Base-by-base conservation (phyloP, 441 rosid genomes). In the Croton laevigatus region DNA sequence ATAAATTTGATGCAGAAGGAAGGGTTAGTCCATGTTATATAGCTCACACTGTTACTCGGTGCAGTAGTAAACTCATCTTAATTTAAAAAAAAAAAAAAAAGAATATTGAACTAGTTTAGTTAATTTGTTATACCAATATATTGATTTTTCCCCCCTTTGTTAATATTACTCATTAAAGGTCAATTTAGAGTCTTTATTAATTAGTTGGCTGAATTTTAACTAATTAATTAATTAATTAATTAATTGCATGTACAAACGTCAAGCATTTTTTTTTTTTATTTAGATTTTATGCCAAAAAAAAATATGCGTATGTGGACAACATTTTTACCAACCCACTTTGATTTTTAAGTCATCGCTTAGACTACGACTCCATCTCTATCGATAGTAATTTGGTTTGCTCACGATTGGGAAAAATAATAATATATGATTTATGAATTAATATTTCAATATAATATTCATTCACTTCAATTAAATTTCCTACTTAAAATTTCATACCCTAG, bases 61-160 rank as follows among this genome's bases (percentile, higher is more conserved):
- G 32, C 32, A 27, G 1, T 27, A 27, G 1, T 27, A 27, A 27
- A n/a, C n/a, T n/a, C n/a, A n/a, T n/a, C 49, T 45, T 0, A 19
- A 8, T 4, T 52, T 52, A 23, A 8, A 3, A 1, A 8, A n/a
- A 19, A n/a, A 7, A 3, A 2, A 53, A 23, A n/a, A 58, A 37
- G n/a, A 27, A 5, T 12, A 19, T 6, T 0, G 22, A 7, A 8
- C 11, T 19, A 27, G 61, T 58, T 58, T 58, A 38, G 61, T 58
- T 13, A 23, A 57, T 27, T 57, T 57, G 61, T 57, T 58, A 17
- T 58, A 58, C 61, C 61, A 27, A 58, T 58, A 58, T 38, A 58
- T 27, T 12, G 36, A 57, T 27, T 58, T 58, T 12, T 27, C 61
- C 0, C 22, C 38, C 10, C 36, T 10, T 23, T 55, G 10, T 10